Percentiles rank a stretch among this genome's conserved stretches.
These are phyloP conservation scores for Halophytophthora batemanensis DNA, from an alignment of 352 stramenopile species.

Conservation along the genomic window DNA sequence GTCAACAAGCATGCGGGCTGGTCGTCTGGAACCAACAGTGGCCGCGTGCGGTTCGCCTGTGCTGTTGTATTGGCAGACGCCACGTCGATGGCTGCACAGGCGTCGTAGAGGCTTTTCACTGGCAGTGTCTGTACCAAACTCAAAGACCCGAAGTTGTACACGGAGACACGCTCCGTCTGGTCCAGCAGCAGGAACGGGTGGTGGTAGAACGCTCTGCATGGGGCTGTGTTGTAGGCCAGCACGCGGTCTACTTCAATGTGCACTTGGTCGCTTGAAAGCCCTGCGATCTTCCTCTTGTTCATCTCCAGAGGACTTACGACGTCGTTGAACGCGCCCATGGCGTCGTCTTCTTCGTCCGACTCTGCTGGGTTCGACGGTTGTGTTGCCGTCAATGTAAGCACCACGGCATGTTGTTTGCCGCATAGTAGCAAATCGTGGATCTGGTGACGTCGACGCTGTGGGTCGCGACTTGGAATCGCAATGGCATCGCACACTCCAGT, in stretches of 20 bases:
- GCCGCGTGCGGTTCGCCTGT: background rate
- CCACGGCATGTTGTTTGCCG: conserved; percentile 45
- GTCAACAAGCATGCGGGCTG: conserved; percentile 38
- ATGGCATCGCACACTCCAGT: conserved; percentile 28
- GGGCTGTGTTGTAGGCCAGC: conserved; percentile 44
- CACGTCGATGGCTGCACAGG: conserved; percentile 26
- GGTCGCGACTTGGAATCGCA: conserved; percentile 35
- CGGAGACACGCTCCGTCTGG: conserved; percentile 45
- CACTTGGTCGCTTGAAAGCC: conserved; percentile 37
- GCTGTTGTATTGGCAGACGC: conserved; percentile 11
- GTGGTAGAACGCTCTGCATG: conserved; percentile 47
- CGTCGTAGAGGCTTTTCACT: conserved; percentile 47
- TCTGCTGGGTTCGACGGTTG: conserved; percentile 4
- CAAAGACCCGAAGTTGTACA: conserved; percentile 67
- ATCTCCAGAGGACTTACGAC: conserved; percentile 6
- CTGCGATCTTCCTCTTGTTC: conserved; percentile 25
- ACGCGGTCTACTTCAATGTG: conserved; percentile 46
- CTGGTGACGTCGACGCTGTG: conserved; percentile 24
- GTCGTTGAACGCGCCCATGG: conserved; percentile 21
- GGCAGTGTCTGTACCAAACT: conserved; percentile 47
- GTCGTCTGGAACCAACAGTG: conserved; percentile 13
- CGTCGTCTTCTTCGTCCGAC: conserved; percentile 12
- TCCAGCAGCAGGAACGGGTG: conserved; percentile 71
- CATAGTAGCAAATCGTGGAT: conserved; percentile 55
- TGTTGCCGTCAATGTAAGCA: conserved; percentile 41